Conservation (phyloP, 352 stramenopile genomes). For the Globisporangium emineosum region DNA sequence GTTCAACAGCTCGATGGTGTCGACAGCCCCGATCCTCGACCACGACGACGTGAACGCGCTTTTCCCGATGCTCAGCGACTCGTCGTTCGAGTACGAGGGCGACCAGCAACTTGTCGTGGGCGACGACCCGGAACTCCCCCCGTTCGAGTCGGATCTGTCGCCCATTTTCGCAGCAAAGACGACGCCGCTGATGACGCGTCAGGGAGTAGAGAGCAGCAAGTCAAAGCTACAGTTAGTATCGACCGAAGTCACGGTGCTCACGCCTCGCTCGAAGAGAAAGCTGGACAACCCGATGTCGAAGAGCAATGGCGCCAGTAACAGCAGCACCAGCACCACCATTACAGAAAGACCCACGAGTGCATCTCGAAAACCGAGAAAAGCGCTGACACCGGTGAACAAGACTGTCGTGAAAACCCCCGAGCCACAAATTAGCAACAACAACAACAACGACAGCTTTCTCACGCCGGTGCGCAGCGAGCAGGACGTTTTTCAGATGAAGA, state of each 20-base stretch:
- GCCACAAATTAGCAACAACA: background rate
- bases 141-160: constrained; percentile 47
- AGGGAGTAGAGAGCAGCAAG: background rate
- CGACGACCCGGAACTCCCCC: constrained; percentile 23
- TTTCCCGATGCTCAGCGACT: constrained; percentile 30
- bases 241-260: background rate
- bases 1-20: constrained; percentile 25
- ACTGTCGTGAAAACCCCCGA: constrained; percentile 14
- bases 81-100: constrained; percentile 34
- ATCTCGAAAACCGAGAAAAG: constrained; percentile 5
- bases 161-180: constrained; percentile 45
- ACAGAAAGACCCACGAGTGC: constrained; percentile 4
- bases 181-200: constrained; percentile 8
- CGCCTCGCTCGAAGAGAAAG: constrained; percentile 6
- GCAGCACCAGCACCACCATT: background rate
- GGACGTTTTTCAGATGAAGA: constrained; percentile 4
- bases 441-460: constrained; percentile 10
- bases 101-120: constrained; percentile 28
- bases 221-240: constrained; percentile 9
- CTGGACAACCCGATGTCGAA: background rate
- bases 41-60: constrained; percentile 22
- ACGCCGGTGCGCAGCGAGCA: constrained; percentile 17
- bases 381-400: constrained; percentile 17
- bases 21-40: constrained; percentile 22
- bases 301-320: too few relatives aligned